Evolutionary conservation across 345 rosid genomes (phyloP).

Genomic region (Gossypium herbaceum): DNA sequence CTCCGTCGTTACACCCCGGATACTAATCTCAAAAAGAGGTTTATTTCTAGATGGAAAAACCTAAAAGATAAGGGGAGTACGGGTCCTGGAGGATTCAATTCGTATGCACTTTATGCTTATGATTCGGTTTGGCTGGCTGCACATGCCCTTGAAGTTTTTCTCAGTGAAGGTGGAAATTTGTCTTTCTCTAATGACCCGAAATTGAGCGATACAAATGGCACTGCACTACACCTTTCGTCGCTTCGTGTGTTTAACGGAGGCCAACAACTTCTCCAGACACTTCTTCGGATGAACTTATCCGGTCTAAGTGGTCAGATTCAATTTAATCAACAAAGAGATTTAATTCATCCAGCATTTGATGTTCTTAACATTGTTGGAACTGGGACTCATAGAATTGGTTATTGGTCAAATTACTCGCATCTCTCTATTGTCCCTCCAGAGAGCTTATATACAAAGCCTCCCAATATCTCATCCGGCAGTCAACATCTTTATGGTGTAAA

Average conservation of each 20-base stretch:
- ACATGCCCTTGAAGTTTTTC: slow-evolving; percentile 59
- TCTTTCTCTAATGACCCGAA: slow-evolving; percentile 67
- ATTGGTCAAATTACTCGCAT: slow-evolving; percentile 79
- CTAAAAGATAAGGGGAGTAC: slow-evolving; percentile 34
- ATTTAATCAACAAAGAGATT: slow-evolving; percentile 54
- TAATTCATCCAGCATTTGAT: slow-evolving; percentile 66
- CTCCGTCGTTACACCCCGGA: slow-evolving; percentile 79
- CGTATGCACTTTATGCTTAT: slow-evolving; percentile 82
- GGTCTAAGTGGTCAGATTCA: slow-evolving; percentile 64
- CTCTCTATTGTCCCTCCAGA: slow-evolving; percentile 66
- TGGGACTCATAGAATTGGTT: slow-evolving; percentile 67
- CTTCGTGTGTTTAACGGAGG: slow-evolving; percentile 74
- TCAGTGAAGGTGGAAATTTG: slow-evolving; percentile 53
- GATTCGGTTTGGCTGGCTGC: slow-evolving; percentile 95
- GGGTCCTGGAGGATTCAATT: slow-evolving; percentile 45
- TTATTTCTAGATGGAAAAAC: slow-evolving; percentile 50
- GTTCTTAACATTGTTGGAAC: slow-evolving; percentile 67
- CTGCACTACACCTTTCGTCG: slow-evolving; percentile 47
- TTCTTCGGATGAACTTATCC: slow-evolving; percentile 58
- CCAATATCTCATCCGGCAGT: slow-evolving; percentile 40
- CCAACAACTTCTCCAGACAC: slow-evolving; percentile 49
- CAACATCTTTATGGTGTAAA: slow-evolving; percentile 54
- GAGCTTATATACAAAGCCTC: slow-evolving; percentile 46
- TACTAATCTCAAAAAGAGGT: slow-evolving; percentile 44
- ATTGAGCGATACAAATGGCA: slow-evolving; percentile 40